Evolutionary conservation across 805 yeast species (phyloP).

Genomic region (Hanseniaspora valbyensis): DNA sequence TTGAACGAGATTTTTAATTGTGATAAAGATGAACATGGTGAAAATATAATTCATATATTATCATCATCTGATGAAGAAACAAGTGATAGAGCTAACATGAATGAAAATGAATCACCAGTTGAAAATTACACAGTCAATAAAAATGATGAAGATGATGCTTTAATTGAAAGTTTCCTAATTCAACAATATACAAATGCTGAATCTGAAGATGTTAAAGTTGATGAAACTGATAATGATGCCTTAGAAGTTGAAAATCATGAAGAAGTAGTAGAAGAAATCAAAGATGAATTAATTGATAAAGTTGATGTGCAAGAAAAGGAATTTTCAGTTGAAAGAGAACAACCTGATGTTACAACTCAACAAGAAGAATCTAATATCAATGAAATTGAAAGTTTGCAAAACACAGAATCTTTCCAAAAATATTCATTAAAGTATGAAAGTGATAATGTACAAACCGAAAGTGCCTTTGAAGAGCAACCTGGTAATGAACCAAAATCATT

Average conservation of each 20-base stretch:
- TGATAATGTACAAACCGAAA: background rate
- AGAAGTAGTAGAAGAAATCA: conserved; percentile 20
- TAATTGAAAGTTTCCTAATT: background rate
- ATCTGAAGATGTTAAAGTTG: conserved; percentile 17
- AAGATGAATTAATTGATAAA: background rate
- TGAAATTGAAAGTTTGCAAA: background rate
- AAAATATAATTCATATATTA: too few species aligned
- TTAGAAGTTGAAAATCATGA: too few species aligned
- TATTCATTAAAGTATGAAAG: conserved; percentile 3
- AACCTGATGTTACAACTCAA: too few species aligned
- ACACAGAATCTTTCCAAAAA: background rate
- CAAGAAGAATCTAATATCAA: background rate
- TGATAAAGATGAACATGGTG: background rate
- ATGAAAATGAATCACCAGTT: background rate
- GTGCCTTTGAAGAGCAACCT: background rate
- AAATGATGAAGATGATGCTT: background rate
- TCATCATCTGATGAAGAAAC: background rate
- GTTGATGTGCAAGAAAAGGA: background rate
- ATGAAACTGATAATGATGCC: background rate
- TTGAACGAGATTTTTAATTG: background rate
- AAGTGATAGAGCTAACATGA: too few species aligned
- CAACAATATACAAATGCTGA: conserved; percentile 8
- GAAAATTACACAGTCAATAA: background rate
- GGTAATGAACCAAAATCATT: background rate
- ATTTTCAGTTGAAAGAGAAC: conserved; percentile 5